phyloP scores from a whole-genome alignment of 257 asterid genomes.

The Solanum chiquidenum region DNA sequence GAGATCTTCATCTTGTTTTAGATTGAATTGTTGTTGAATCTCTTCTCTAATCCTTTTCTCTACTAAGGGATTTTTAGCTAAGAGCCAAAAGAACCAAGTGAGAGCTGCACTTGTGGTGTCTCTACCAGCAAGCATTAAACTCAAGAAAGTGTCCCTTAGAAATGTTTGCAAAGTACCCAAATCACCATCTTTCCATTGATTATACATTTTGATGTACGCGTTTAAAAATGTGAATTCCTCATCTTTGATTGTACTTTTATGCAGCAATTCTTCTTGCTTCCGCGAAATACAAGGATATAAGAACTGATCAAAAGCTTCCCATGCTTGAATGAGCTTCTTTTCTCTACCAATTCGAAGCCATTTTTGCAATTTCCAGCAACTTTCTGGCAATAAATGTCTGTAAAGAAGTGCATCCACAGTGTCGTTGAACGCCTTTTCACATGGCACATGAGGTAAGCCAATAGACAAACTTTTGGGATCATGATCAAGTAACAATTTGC shows the following conservation, averaged over 20 bases:
- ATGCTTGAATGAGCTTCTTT: too few relatives aligned
- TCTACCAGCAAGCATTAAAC: not conserved
- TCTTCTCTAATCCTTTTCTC: not conserved
- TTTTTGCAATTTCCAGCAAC: too few relatives aligned
- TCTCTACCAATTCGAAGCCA: too few relatives aligned
- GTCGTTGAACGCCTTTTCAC: too few relatives aligned
- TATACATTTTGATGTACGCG: not conserved
- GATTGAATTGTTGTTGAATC: not conserved
- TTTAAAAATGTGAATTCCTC: not conserved
- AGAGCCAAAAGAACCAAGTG: not conserved
- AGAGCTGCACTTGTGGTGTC: conserved; percentile 1
- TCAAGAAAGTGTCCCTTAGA: not conserved
- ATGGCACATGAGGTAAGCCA: too few relatives aligned
- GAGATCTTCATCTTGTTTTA: not conserved
- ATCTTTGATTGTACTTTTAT: not conserved
- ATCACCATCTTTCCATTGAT: not conserved
- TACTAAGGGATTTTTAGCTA: not conserved
- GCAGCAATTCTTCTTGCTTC: not conserved
- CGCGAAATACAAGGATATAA: not conserved
- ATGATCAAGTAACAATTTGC: too few relatives aligned
- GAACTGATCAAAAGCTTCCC: too few relatives aligned
- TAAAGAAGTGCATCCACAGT: too few relatives aligned
- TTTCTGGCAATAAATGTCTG: too few relatives aligned
- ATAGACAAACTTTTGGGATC: too few relatives aligned
- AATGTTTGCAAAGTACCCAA: not conserved